Evolutionary conservation across 106 monocot genomes (phyloP).

Genomic region (Iris macrosiphon): DNA sequence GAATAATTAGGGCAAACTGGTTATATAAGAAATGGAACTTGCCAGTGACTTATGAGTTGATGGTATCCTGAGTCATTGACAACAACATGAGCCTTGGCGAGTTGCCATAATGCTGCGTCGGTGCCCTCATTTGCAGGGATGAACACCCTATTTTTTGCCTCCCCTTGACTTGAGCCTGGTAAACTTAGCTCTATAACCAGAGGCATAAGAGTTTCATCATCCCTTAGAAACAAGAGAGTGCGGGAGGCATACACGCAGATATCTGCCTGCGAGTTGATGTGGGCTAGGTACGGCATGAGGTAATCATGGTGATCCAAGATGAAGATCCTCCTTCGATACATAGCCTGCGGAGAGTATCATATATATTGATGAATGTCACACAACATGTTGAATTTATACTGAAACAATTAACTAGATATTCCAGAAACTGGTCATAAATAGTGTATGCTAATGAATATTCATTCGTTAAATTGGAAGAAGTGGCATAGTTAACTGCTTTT

Average conservation of each 20-base stretch:
- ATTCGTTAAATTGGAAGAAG: too few relatives aligned
- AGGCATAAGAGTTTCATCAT: constrained; percentile 44
- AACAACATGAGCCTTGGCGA: constrained; percentile 58
- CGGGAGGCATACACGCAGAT: constrained; percentile 50
- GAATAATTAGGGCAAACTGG: too few relatives aligned
- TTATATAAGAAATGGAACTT: too few relatives aligned
- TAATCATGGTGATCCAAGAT: constrained; percentile 75
- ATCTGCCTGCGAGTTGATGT: constrained; percentile 29
- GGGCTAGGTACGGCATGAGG: constrained; percentile 50
- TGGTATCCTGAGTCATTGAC: constrained; percentile 70
- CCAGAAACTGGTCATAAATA: too few relatives aligned
- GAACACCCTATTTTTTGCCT: constrained; percentile 42
- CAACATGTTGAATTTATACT: too few relatives aligned
- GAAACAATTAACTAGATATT: too few relatives aligned
- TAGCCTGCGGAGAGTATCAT: constrained; percentile 19
- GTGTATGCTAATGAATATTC: too few relatives aligned
- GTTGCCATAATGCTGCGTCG: constrained; percentile 41
- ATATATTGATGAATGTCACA: neutral
- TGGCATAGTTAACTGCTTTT: too few relatives aligned
- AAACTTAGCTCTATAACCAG: constrained; percentile 57
- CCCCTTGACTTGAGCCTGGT: constrained; percentile 13
- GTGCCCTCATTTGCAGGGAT: constrained; percentile 30
- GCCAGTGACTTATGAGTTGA: constrained; percentile 75
- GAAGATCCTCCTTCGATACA: constrained; percentile 42
- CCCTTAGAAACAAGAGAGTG: constrained; percentile 42